Conservation (phyloP, 2,329 filamentous ascomycete genomes). For the Trichoderma sp. region DNA sequence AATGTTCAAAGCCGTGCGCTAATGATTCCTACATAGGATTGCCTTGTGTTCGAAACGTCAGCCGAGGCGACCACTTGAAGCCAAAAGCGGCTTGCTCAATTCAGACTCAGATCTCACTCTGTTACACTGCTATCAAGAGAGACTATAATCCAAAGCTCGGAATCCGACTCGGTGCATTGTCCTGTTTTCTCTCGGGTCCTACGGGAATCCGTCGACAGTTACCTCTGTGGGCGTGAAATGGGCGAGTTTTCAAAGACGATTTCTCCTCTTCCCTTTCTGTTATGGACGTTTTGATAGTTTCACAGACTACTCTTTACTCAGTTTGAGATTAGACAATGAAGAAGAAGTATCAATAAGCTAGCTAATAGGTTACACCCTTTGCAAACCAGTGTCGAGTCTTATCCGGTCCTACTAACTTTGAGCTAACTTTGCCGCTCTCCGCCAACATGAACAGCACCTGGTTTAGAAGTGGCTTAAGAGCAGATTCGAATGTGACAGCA, state of each 20-base stretch:
- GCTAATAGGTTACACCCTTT: background rate
- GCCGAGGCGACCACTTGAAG: background rate
- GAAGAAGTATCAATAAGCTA: background rate
- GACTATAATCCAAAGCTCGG: background rate
- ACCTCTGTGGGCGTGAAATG: background rate
- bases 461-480: background rate
- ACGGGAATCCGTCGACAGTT: too few relatives aligned
- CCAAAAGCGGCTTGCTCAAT: background rate
- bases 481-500: background rate
- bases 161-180: background rate
- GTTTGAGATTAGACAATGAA: background rate
- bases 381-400: background rate
- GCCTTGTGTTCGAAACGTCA: background rate
- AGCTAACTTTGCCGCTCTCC: background rate
- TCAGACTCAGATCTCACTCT: background rate
- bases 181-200: background rate
- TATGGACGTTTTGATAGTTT: background rate
- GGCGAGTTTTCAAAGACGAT: background rate
- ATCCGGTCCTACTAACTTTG: background rate
- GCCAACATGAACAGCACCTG: background rate
- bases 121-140: background rate
- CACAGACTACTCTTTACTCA: background rate
- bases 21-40: background rate
- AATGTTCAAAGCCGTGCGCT: background rate
- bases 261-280: background rate